Conservation (phyloP, 306 rosid species). For the Prosopis cineraria region DNA sequence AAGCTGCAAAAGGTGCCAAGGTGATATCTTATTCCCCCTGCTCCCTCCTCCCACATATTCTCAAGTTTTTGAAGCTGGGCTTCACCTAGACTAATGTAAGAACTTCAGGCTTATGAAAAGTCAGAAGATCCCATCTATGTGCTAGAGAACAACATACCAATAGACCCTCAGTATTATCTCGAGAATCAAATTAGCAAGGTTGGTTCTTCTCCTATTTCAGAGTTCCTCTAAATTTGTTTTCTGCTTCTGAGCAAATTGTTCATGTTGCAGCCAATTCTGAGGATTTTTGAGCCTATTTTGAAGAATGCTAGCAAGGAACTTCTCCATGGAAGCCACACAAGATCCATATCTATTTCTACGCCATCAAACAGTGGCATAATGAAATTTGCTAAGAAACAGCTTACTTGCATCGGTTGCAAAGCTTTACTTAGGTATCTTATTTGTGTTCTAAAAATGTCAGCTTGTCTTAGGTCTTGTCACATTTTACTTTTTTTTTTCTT, state of each 20-base stretch:
- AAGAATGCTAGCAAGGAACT: constrained; percentile 97
- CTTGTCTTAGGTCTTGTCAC: constrained; percentile 5
- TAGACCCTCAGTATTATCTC: constrained; percentile 96
- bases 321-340: constrained; percentile 94
- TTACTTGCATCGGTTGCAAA: constrained; percentile 91
- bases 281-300: constrained; percentile 96
- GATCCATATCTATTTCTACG: constrained; percentile 91
- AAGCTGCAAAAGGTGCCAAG: constrained; percentile 98
- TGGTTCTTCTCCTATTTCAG: constrained; percentile 29
- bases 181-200: constrained; percentile 98
- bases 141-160: constrained; percentile 92
- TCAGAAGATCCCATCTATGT: constrained; percentile 98
- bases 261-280: constrained; percentile 82
- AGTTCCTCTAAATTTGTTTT: constrained; percentile 20
- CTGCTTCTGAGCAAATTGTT: constrained; percentile 19
- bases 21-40: constrained; percentile 39
- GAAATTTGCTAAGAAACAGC: constrained; percentile 90
- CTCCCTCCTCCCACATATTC: neutral
- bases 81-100: constrained; percentile 34
- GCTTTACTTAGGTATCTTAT: constrained; percentile 79
- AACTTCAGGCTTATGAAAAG: constrained; percentile 84
- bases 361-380: constrained; percentile 92
- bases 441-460: neutral
- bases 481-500: constrained; percentile 31
- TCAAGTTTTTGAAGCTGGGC: constrained; percentile 15